phyloP scores from a whole-genome alignment of 2,329 filamentous ascomycete genomes.

The Pleurostoma richardsiae region DNA sequence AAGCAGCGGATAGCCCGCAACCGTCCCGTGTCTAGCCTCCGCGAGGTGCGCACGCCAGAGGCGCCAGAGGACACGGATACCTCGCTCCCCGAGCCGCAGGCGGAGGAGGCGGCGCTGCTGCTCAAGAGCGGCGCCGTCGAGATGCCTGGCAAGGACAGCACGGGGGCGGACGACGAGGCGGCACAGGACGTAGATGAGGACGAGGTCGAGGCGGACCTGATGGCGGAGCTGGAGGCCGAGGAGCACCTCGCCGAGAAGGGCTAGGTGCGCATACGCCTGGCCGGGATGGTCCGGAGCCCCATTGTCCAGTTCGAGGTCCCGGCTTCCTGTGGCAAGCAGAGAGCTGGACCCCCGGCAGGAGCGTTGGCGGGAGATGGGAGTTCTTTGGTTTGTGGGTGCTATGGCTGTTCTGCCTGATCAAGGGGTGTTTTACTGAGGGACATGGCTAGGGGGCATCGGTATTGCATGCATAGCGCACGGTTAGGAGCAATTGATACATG shows the following conservation, averaged over 20 bases:
- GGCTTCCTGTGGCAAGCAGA: too few species aligned
- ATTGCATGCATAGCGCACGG: not conserved
- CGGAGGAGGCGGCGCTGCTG: conserved; percentile 32
- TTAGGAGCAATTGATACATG: not conserved
- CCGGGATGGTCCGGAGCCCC: not conserved
- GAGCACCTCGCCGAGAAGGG: conserved; percentile 15
- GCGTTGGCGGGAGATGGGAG: too few species aligned
- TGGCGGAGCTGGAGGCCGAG: conserved; percentile 51
- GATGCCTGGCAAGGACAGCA: conserved; percentile 21
- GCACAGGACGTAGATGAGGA: conserved; percentile 41
- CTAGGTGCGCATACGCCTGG: conserved; percentile 5
- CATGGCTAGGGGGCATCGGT: not conserved
- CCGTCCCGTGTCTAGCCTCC: conserved; percentile 39
- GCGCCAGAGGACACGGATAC: conserved; percentile 26
- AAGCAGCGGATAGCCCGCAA: conserved; percentile 42
- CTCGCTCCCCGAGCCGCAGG: conserved; percentile 34
- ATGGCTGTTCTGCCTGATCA: too few species aligned
- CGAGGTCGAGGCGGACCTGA: conserved; percentile 58
- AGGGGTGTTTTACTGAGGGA: not conserved
- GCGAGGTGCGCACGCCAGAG: conserved; percentile 36
- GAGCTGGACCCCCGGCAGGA: too few species aligned
- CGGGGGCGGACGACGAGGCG: conserved; percentile 20
- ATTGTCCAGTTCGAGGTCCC: not conserved
- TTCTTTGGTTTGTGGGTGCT: too few species aligned
- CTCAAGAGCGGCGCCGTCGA: conserved; percentile 6